Percentiles rank a stretch among this genome's conserved stretches.
Evolutionary conservation across 805 yeast genomes (phyloP).

Genomic region (Zygoascus tannicola): DNA sequence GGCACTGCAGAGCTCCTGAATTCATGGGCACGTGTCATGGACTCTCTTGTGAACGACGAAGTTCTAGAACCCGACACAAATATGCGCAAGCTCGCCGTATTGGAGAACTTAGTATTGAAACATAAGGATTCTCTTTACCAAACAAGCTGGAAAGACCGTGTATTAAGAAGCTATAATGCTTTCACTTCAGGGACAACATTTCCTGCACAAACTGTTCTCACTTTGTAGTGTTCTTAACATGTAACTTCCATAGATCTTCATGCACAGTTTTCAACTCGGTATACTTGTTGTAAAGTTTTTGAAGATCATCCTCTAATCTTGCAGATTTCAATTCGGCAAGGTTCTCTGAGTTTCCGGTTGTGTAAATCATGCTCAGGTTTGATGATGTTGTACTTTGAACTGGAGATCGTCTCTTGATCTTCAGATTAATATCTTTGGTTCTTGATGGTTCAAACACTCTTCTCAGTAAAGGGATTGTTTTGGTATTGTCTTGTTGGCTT

Average conservation of each 20-base stretch:
- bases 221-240: conserved; percentile 4
- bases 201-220: too few species aligned
- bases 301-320: conserved; percentile 14
- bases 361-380: neutral
- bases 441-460: conserved; percentile 16
- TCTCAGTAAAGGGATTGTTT: conserved; percentile 22
- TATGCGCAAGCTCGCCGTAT: neutral
- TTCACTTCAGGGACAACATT: neutral
- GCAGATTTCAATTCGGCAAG: conserved; percentile 12
- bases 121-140: neutral
- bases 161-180: neutral
- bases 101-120: conserved; percentile 1
- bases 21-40: conserved; percentile 26
- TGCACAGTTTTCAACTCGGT: conserved; percentile 13
- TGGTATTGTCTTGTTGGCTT: conserved; percentile 6
- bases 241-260: conserved; percentile 19
- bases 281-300: conserved; percentile 13
- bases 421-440: conserved; percentile 13
- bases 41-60: conserved; percentile 3
- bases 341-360: conserved; percentile 8
- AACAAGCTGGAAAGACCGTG: conserved; percentile 2
- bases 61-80: neutral
- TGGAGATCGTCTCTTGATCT: conserved; percentile 4
- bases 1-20: conserved; percentile 21
- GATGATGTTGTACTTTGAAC: neutral